phyloP scores from a whole-genome alignment of 2,329 filamentous ascomycete genomes.

The Aspergillus pseudotamarii region DNA sequence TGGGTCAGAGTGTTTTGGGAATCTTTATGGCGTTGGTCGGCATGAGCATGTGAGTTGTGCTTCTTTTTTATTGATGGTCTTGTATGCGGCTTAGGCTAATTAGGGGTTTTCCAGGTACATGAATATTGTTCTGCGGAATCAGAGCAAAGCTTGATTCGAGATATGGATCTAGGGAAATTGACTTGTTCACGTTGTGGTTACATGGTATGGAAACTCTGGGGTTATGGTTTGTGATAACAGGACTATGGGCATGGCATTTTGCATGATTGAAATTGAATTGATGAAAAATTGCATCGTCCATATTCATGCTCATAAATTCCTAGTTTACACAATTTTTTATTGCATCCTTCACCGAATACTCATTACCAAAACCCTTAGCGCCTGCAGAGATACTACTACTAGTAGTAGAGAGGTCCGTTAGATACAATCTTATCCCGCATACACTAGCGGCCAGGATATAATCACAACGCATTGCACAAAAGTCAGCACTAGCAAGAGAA shows the following conservation, averaged over 20 bases:
- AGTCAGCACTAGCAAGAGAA: too few species aligned
- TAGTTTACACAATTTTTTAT: too few species aligned
- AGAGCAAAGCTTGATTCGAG: neutral
- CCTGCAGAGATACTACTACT: neutral
- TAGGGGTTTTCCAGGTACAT: slow-evolving; percentile 16
- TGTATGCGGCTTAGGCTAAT: neutral
- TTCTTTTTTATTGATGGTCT: neutral
- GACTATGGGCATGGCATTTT: too few species aligned
- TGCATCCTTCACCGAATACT: too few species aligned
- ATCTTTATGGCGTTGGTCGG: slow-evolving; percentile 23
- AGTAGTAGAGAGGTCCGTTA: neutral
- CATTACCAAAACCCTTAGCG: too few species aligned
- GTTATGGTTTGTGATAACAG: too few species aligned
- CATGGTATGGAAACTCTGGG: too few species aligned
- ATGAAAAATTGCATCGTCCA: too few species aligned
- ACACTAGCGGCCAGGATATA: neutral
- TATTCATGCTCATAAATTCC: too few species aligned
- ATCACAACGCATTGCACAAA: neutral
- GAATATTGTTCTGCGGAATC: slow-evolving; percentile 19
- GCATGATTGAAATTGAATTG: too few species aligned
- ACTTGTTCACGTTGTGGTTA: neutral
- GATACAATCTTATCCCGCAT: neutral
- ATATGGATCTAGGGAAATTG: neutral
- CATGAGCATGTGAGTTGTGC: slow-evolving; percentile 23
- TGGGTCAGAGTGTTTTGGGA: slow-evolving; percentile 19